phyloP scores from a whole-genome alignment of 1,284 basidiomycete genomes.

The Kwoniella shivajii region DNA sequence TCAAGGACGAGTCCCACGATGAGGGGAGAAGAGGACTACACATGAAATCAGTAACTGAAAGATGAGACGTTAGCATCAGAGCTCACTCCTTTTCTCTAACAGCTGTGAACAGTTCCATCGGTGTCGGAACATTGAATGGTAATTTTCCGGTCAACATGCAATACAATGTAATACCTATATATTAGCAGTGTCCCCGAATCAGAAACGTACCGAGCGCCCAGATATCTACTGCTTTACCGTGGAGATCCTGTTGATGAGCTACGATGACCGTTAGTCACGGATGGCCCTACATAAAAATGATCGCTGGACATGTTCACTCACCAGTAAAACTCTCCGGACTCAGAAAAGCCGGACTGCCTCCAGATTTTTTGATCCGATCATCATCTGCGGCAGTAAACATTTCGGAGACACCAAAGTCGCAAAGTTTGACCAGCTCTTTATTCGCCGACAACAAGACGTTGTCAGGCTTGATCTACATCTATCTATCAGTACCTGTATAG shows the following conservation, averaged over 20 bases:
- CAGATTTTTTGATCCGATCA: constrained; percentile 55
- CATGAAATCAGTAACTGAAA: neutral
- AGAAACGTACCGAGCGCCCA: constrained; percentile 58
- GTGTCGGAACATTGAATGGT: constrained; percentile 58
- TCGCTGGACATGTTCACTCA: constrained; percentile 21
- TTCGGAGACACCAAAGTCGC: constrained; percentile 63
- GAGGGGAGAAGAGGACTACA: neutral
- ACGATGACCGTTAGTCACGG: neutral
- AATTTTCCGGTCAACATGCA: constrained; percentile 59
- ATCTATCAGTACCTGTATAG: neutral
- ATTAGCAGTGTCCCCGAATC: neutral
- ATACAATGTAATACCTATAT: constrained; percentile 59
- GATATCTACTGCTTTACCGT: constrained; percentile 59
- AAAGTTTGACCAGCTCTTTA: constrained; percentile 59
- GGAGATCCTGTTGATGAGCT: constrained; percentile 35
- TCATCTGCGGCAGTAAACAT: constrained; percentile 57
- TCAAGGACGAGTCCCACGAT: constrained; percentile 47
- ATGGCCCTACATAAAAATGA: neutral
- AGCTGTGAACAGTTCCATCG: constrained; percentile 57
- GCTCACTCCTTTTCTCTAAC: constrained; percentile 57
- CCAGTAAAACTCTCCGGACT: constrained; percentile 57
- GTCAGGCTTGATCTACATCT: constrained; percentile 57
- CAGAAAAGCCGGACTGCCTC: constrained; percentile 62
- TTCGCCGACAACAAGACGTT: constrained; percentile 60
- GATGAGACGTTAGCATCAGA: neutral